Evolutionary conservation across 2,329 filamentous ascomycete species (phyloP).

Genomic region (Aureobasidium pullulans): DNA sequence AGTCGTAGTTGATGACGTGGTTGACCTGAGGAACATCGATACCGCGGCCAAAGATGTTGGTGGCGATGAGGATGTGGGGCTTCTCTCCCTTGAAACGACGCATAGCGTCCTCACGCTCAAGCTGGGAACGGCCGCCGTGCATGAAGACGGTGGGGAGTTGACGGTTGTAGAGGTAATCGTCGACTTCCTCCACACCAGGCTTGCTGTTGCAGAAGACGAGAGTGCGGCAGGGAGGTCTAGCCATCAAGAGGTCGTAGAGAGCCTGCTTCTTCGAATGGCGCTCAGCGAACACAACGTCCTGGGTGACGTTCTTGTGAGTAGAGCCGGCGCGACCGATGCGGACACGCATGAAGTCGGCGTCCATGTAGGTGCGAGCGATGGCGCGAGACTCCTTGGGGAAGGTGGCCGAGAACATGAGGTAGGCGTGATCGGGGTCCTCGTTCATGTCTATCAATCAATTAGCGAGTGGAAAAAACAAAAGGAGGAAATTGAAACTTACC

Average conservation of each 20-base stretch:
- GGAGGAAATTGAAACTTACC: conserved; percentile 47
- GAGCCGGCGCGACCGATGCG: conserved; percentile 82
- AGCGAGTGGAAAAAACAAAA: background rate
- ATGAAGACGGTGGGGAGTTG: conserved; percentile 79
- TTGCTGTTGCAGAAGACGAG: conserved; percentile 88
- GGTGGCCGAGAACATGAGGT: conserved; percentile 88
- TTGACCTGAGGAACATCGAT: conserved; percentile 80
- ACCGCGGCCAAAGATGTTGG: conserved; percentile 78
- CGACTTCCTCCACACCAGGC: conserved; percentile 68
- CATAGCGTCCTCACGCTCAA: conserved; percentile 87
- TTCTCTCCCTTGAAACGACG: conserved; percentile 71
- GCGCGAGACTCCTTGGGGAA: conserved; percentile 75
- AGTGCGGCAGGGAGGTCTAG: conserved; percentile 65
- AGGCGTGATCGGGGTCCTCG: conserved; percentile 60
- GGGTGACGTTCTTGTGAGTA: conserved; percentile 73
- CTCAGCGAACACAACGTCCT: conserved; percentile 63
- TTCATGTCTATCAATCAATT: conserved; percentile 53
- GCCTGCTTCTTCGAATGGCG: conserved; percentile 60
- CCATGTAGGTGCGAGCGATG: conserved; percentile 69
- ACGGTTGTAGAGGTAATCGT: conserved; percentile 79
- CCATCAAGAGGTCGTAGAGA: conserved; percentile 64
- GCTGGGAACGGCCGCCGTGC: conserved; percentile 78
- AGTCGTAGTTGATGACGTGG: conserved; percentile 90
- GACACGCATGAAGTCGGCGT: conserved; percentile 67
- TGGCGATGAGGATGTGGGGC: conserved; percentile 75